phyloP scores from a whole-genome alignment of 179 eudicot genomes.

The Silene vulgaris region DNA sequence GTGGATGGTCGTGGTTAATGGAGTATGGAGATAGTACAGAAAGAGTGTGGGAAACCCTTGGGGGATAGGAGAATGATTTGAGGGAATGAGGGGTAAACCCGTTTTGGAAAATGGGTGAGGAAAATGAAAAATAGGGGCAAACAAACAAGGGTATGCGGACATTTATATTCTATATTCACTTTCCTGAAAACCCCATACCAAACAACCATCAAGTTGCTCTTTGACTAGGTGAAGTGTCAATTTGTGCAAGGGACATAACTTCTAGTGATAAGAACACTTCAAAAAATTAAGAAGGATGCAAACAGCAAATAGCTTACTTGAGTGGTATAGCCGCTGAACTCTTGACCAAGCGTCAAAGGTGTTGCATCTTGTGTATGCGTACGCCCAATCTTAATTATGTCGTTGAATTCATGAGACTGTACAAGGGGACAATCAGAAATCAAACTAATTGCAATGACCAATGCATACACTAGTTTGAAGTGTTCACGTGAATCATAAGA shows the following conservation, averaged over 20 bases:
- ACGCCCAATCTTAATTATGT: constrained; percentile 92
- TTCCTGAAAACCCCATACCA: no score
- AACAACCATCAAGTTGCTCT: neutral
- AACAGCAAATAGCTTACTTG: constrained; percentile 51
- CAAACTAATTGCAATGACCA: neutral
- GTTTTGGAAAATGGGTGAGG: no score
- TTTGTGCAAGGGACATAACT: neutral
- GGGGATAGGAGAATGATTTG: no score
- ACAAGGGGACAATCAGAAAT: constrained; percentile 21
- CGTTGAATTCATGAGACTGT: constrained; percentile 76
- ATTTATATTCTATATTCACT: no score
- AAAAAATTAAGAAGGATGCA: neutral
- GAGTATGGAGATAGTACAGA: no score
- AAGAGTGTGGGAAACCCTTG: no score
- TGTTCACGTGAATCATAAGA: neutral
- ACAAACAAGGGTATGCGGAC: no score
- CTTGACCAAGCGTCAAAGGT: constrained; percentile 99
- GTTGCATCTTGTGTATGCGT: constrained; percentile 99
- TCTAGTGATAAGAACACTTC: neutral
- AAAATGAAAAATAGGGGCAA: no score
- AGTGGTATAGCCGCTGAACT: constrained; percentile 88
- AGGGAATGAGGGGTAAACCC: no score
- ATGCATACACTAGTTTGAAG: neutral
- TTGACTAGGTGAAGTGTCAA: neutral
- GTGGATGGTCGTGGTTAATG: no score